Base-by-base conservation (phyloP, 2,329 filamentous ascomycete genomes). In the Neodidymelliopsis sp. region DNA sequence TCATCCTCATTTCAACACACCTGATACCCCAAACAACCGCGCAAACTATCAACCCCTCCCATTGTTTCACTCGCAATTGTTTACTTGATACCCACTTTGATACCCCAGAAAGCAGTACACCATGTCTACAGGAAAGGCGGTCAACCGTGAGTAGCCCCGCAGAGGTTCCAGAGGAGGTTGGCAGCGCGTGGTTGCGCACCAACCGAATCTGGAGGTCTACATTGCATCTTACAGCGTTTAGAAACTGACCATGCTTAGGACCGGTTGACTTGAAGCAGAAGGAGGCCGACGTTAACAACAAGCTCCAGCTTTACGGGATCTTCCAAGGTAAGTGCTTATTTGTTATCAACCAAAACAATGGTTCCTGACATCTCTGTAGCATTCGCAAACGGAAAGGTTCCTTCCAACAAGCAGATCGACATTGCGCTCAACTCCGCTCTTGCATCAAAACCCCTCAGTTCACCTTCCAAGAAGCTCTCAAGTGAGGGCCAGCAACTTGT, bases 361-460 rank as follows among this genome's bases (percentile, higher is more conserved):
- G 15, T 12, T 25, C 48, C 56, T 67, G 36, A 70, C 43, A 22
- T 16, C n/a, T 6, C n/a, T 34, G 31, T 73, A 80, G 93, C 91
- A 41, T 97, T 97, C 74, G 81, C 89, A 69, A 84, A 86, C 62
- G 92, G 92, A 79, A 97, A 97, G 75, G 86, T 92, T 34, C 93
- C 93, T 56, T 96, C 92, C 66, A 97, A 97, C 75, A 90, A 93
- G 65, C 92, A 97, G 79, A 95, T 97, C 72, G 94, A 97, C 77
- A 82, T 97, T 37, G 92, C 94, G 20, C 77, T 99, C 71, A 97
- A 95, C 81, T 94, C 89, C 71, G 88, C 91, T 63, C 81, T 97
- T 39, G 80, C 81, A 24, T 92, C 88, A 59, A 85, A 83, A 69
- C 79, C 84, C 7, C 78, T 97, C 19, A 75, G 84, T 3, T 84